A percentile compares a stretch with the other conserved stretches of the same genome.
Evolutionary conservation across 495 filamentous ascomycete species (phyloP).

Genomic region (Penicillium salamii): DNA sequence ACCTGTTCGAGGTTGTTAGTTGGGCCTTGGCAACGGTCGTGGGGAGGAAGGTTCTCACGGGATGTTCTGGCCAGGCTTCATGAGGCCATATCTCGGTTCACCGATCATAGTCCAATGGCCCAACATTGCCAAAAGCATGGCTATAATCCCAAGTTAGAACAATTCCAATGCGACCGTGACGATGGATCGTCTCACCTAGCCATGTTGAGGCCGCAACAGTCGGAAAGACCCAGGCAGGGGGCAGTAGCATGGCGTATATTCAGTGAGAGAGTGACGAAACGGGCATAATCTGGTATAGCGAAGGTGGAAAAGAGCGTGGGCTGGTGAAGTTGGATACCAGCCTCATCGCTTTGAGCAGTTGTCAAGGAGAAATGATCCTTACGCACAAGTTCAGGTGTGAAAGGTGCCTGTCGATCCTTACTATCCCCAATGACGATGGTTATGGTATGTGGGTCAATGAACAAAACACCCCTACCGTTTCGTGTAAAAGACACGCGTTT

Average conservation of each 20-base stretch:
- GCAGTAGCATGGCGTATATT: slow-evolving; percentile 2
- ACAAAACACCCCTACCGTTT: slow-evolving; percentile 3
- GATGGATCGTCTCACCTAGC: slow-evolving; percentile 3
- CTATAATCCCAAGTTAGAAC: slow-evolving; percentile 4
- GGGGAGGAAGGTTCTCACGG: slow-evolving; percentile 9
- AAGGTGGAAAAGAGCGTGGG: background rate
- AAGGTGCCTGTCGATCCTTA: slow-evolving; percentile 10
- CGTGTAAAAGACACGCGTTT: slow-evolving; percentile 6
- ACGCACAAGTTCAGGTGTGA: slow-evolving; percentile 1
- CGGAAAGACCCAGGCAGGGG: slow-evolving; percentile 9
- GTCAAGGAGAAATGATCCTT: slow-evolving; percentile 7
- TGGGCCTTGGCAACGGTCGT: background rate
- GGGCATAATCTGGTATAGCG: slow-evolving; percentile 6
- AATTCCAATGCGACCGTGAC: background rate
- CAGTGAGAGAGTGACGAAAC: background rate
- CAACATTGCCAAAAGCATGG: slow-evolving; percentile 15
- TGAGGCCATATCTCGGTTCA: slow-evolving; percentile 16
- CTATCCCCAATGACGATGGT: slow-evolving; percentile 4
- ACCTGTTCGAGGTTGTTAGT: slow-evolving; percentile 8
- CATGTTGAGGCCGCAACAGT: slow-evolving; percentile 6
- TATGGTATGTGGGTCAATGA: slow-evolving; percentile 11
- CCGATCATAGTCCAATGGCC: slow-evolving; percentile 18
- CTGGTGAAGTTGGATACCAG: slow-evolving; percentile 13
- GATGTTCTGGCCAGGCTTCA: slow-evolving; percentile 21
- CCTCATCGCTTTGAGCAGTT: slow-evolving; percentile 7